Evolutionary conservation across 2,329 filamentous ascomycete species (phyloP), one percentile per base, ranked within the genome.

Genomic region (Sporothrix humicola): DNA sequence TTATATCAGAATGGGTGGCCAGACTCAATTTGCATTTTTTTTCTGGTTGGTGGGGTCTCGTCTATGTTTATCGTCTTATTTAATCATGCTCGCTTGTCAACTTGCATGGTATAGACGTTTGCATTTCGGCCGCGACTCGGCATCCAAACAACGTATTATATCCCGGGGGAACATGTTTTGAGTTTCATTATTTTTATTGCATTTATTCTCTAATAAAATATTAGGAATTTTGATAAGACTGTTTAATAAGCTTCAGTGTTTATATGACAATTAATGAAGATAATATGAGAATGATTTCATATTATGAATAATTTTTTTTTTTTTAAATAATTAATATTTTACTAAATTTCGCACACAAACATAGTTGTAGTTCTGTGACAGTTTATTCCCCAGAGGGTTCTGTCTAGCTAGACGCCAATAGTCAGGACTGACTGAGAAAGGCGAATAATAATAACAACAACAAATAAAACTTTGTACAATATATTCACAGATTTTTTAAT

Each of bases 141-240:
- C 61, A 44, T 48, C 61, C 20, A 66, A 59, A 48, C n/a, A 26
- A 46, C 37, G 42, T 15, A 48, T 26, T 48, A 66, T 66, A 66
- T 66, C 37, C 61, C 42, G n/a, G 61, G 23, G 61, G 20, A 17
- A 66, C 42, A 46, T 10, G 10, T 65, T 23, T 46, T 46, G 2
- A 17, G 7, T 65, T 15, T 23, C 23, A 12, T 13, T 23, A 46
- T 1, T 23, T 23, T 12, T 9, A 10, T 26, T 31, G 13, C 9
- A 7, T 46, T 46, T 23, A 46, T 65, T 23, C 37, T 20, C 59
- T 10, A 10, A 20, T 37, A 12, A 23, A 17, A 65, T 65, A 37
- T 9, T 5, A 13, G 17, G 1, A 63, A 12, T 12, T 44, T 1
- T 46, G 9, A 1, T 7, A 13, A n/a, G 37, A 2, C 7, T 37